phyloP scores from a whole-genome alignment of 495 filamentous ascomycete species.

The Apiosordaria backusii region DNA sequence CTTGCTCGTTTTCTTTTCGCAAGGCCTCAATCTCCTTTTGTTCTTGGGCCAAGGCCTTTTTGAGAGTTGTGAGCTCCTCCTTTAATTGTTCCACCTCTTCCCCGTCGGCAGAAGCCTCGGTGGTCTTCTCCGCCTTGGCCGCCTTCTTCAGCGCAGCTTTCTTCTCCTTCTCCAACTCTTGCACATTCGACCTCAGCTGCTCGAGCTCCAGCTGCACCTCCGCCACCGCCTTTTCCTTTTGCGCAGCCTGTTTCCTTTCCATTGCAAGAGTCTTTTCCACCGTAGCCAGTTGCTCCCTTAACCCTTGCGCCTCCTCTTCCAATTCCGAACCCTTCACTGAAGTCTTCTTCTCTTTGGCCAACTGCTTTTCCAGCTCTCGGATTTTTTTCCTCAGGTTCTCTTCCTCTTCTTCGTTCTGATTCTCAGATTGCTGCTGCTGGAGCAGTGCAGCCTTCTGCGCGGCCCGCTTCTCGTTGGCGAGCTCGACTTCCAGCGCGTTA shows the following conservation, averaged over 20 bases:
- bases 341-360: constrained; percentile 48
- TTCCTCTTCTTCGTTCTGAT: constrained; percentile 36
- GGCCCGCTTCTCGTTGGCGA: constrained; percentile 72
- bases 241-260: constrained; percentile 37
- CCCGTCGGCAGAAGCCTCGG: constrained; percentile 26
- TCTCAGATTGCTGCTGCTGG: constrained; percentile 39
- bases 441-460: constrained; percentile 53
- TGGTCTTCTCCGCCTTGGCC: constrained; percentile 29
- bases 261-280: constrained; percentile 28
- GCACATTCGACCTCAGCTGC: constrained; percentile 47
- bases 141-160: constrained; percentile 52
- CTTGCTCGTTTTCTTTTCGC: constrained; percentile 37
- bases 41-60: constrained; percentile 40
- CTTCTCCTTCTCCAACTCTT: constrained; percentile 49
- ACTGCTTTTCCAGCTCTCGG: constrained; percentile 48
- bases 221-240: constrained; percentile 30
- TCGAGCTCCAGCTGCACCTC: constrained; percentile 39
- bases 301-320: constrained; percentile 35
- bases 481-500: constrained; percentile 68
- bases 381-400: constrained; percentile 45
- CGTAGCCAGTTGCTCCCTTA: constrained; percentile 25
- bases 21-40: constrained; percentile 40
- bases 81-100: constrained; percentile 38
- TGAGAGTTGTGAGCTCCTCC: constrained; percentile 33
- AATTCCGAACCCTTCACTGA: constrained; percentile 33